Evolutionary conservation across 345 rosid species (phyloP).

Genomic region (Citrus hindsii): DNA sequence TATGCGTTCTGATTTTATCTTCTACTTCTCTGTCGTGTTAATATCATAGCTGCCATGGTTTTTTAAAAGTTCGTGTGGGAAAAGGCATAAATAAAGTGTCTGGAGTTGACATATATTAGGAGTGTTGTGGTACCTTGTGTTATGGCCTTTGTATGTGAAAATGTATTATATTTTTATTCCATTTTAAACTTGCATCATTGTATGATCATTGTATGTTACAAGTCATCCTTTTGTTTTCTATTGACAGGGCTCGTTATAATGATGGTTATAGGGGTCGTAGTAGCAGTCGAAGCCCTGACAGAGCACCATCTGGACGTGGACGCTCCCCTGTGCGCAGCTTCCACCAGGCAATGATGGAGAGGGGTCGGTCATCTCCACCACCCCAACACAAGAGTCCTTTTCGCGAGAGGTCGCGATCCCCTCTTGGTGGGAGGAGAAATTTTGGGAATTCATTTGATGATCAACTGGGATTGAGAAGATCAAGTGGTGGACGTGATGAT

Average conservation of each 20-base stretch:
- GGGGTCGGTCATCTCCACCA: slow-evolving; percentile 19
- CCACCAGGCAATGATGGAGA: slow-evolving; percentile 69
- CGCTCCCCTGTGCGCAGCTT: slow-evolving; percentile 57
- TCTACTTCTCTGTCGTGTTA: neutral
- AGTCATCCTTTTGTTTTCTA: neutral
- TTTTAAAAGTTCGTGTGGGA: neutral
- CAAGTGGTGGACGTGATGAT: neutral
- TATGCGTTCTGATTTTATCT: neutral
- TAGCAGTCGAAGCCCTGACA: slow-evolving; percentile 55
- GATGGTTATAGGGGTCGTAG: slow-evolving; percentile 26
- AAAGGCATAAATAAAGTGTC: neutral
- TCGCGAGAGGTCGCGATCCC: slow-evolving; percentile 27
- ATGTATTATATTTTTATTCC: neutral
- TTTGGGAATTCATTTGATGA: neutral
- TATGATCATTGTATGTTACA: neutral
- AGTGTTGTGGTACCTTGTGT: neutral
- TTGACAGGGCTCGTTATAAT: slow-evolving; percentile 12
- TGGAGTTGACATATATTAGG: too few relatives aligned
- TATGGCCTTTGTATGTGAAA: neutral
- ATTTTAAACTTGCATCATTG: too few relatives aligned
- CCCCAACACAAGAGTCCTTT: neutral
- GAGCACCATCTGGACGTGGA: slow-evolving; percentile 30
- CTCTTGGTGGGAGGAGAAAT: slow-evolving; percentile 10
- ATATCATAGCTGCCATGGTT: neutral
- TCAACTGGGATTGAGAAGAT: slow-evolving; percentile 4